A percentile compares a stretch with the other conserved stretches of the same genome.
Conservation (phyloP, 306 rosid genomes). For the Trifolium dubium region DNA sequence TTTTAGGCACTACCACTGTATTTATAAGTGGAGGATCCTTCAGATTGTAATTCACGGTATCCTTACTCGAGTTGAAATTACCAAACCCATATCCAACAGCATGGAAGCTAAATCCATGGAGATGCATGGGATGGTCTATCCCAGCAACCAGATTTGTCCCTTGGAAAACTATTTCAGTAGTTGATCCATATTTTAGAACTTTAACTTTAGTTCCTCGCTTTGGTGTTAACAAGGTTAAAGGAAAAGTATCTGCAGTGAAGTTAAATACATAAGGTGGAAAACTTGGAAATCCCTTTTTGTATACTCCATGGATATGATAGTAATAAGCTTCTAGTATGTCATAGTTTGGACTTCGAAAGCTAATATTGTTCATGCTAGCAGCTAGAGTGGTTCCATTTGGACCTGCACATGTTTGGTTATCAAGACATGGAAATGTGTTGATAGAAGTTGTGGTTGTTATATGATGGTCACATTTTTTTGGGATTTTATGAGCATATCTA, state of each 20-base stretch:
- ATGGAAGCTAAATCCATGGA: constrained; percentile 6
- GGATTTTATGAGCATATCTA: not conserved
- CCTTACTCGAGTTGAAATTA: constrained; percentile 2
- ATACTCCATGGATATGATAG: not conserved
- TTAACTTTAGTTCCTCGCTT: constrained; percentile 3
- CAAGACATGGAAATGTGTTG: constrained; percentile 4
- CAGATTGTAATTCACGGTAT: not conserved
- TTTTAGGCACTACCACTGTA: not conserved
- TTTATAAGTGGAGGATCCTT: not conserved
- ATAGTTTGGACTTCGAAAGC: not conserved
- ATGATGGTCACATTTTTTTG: not conserved
- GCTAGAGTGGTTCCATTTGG: not conserved
- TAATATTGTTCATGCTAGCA: constrained; percentile 2
- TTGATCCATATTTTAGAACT: not conserved
- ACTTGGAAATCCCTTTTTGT: not conserved
- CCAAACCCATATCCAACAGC: constrained; percentile 7
- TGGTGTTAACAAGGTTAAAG: not conserved
- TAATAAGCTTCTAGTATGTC: constrained; percentile 16
- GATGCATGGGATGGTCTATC: constrained; percentile 13
- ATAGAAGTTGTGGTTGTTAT: not conserved
- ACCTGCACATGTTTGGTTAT: not conserved
- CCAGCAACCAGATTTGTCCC: not conserved
- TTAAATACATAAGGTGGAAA: not conserved
- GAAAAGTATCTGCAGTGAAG: not conserved
- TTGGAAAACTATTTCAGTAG: not conserved